Percentiles rank a stretch among this genome's conserved stretches.
These are phyloP conservation scores for Beta lomatogona DNA, from an alignment of 179 eudicot species.

Conservation along the genomic window DNA sequence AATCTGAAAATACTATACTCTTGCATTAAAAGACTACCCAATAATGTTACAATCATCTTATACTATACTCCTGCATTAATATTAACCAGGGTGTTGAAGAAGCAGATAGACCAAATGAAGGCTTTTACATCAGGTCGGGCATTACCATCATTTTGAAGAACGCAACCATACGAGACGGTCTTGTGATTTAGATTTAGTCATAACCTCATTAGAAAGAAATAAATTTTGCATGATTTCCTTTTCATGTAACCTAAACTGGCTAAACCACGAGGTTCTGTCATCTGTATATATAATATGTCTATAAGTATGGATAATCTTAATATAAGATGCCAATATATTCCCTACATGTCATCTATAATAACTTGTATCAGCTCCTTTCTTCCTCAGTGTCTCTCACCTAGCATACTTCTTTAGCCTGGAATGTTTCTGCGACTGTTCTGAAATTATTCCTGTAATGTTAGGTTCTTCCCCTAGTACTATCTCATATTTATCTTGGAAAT, in stretches of 20 bases:
- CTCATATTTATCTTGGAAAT: slow-evolving; percentile 54
- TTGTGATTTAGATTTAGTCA: slow-evolving; percentile 43
- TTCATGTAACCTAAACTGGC: neutral
- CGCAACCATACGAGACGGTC: slow-evolving; percentile 70
- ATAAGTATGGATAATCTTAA: neutral
- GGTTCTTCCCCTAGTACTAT: slow-evolving; percentile 42
- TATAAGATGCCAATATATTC: neutral
- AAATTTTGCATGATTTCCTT: slow-evolving; percentile 14
- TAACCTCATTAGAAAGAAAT: slow-evolving; percentile 7
- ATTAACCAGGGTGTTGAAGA: slow-evolving; percentile 71
- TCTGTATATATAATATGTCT: neutral
- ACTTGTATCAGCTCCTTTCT: slow-evolving; percentile 36
- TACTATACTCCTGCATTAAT: neutral
- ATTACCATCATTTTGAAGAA: slow-evolving; percentile 72
- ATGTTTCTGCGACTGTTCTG: slow-evolving; percentile 45
- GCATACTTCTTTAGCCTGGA: slow-evolving; percentile 11
- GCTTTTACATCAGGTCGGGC: slow-evolving; percentile 87
- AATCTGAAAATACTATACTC: neutral
- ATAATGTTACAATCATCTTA: neutral
- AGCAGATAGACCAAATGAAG: slow-evolving; percentile 75
- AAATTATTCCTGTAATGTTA: slow-evolving; percentile 39
- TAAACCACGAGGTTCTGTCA: neutral
- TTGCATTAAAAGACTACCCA: neutral
- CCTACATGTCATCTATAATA: neutral
- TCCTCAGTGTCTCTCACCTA: too few species aligned